Percentiles rank a stretch among this genome's conserved stretches.
Evolutionary conservation across 106 monocot species (phyloP).

Genomic region (Phalaenopsis equestris): DNA sequence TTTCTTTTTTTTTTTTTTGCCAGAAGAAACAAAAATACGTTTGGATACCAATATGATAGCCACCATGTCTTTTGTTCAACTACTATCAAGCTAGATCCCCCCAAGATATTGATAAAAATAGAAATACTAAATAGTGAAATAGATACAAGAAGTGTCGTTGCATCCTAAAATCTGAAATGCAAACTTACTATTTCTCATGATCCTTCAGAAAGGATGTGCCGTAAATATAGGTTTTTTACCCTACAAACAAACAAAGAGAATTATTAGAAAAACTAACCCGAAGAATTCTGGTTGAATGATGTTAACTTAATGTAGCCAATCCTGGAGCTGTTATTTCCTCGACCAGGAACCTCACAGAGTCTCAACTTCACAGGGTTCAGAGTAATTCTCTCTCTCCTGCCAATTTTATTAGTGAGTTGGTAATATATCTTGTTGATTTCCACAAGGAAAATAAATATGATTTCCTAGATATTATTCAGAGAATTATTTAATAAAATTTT

Average conservation of each 20-base stretch:
- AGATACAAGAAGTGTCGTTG: too few relatives aligned
- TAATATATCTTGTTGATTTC: not conserved
- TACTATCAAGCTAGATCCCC: too few relatives aligned
- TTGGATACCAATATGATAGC: too few relatives aligned
- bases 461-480: not conserved
- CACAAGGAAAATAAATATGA: not conserved
- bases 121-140: too few relatives aligned
- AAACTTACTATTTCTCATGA: not conserved
- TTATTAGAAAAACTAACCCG: slow-evolving; percentile 42
- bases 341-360: slow-evolving; percentile 63
- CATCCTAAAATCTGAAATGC: not conserved
- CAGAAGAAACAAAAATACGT: too few relatives aligned
- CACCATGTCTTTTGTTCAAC: too few relatives aligned
- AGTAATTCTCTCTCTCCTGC: slow-evolving; percentile 73
- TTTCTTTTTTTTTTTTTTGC: too few relatives aligned
- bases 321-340: slow-evolving; percentile 44
- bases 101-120: too few relatives aligned
- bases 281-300: slow-evolving; percentile 94
- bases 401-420: not conserved
- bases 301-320: slow-evolving; percentile 93
- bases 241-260: not conserved
- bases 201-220: not conserved
- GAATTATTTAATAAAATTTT: not conserved
- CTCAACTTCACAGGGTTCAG: slow-evolving; percentile 86
- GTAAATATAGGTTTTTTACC: not conserved